A percentile compares a stretch with the other conserved stretches of the same genome.
Evolutionary conservation across 176 grass and related monocot species (phyloP).

Genomic region (Aegilops longissima): DNA sequence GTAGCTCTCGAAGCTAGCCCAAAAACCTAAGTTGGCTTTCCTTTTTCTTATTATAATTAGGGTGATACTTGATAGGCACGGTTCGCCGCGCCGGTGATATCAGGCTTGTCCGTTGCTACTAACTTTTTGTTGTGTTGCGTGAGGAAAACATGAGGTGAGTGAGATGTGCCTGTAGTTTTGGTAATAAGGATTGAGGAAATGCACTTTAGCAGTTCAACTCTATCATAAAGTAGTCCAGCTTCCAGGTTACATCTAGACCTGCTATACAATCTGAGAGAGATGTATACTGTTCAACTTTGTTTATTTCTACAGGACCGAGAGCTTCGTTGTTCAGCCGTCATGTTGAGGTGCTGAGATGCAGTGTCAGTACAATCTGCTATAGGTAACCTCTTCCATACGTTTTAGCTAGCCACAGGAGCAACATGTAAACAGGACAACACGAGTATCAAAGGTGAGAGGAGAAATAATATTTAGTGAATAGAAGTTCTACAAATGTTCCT

Average conservation of each 20-base stretch:
- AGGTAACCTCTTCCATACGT: no score
- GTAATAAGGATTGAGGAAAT: neutral
- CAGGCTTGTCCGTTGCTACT: neutral
- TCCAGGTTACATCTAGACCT: neutral
- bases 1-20: neutral
- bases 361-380: no score
- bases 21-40: neutral
- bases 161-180: neutral
- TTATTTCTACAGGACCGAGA: no score
- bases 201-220: neutral
- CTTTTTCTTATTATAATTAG: neutral
- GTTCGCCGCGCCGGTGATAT: neutral
- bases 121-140: neutral
- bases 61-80: neutral
- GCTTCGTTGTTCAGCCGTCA: no score
- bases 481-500: no score
- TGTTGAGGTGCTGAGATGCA: no score
- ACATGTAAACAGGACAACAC: no score
- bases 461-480: no score
- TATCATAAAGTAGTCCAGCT: neutral
- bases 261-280: neutral
- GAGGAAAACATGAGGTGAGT: neutral
- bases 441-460: no score
- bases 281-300: no score
- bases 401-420: no score